Base-by-base conservation (phyloP, 768 basidiomycete species). In the Leccinum rimulosum region DNA sequence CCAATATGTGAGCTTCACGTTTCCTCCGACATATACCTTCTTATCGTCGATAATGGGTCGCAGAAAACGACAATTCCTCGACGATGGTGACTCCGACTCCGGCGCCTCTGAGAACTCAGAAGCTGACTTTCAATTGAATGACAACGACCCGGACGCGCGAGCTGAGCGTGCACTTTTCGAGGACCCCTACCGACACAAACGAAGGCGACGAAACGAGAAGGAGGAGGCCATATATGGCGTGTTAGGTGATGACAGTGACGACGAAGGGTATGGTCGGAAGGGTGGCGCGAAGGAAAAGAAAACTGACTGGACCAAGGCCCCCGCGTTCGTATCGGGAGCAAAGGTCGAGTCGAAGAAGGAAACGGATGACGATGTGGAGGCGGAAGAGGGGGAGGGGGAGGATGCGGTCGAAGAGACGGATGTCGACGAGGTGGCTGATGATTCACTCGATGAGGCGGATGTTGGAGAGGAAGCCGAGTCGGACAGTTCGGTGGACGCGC, bases 221-320 rank as follows among this genome's bases (percentile, higher is more conserved):
- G 89, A 93, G 56, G 86, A 87, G 60, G 85, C 85, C 1, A 73
- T 85, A n/a, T 91, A 91, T 66, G 91, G 91, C 4, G 76, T 89
- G 0, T 92, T 90, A 73, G 88, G 76, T 2, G 84, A 85, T 5
- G 84, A 89, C 55, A 87, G 85, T 62, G 88, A 89, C 25, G 83
- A 86, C 22, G 89, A 88, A 53, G 78, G 73, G 27, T 66, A 66
- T 50, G 65, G 62, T 52, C 64, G 59, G 43, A 69, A 68, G 56
- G 63, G 64, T 48, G 53, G 50, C 8, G 61, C 69, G 47, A 73
- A 63, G 54, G 64, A 68, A 55, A 81, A 78, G 69, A 80, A 77
- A 64, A 81, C 75, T 17, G 83, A 90, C 71, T 91, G 89, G 84
- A 81, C 88, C 27, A 89, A 86, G 75, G 85, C 87, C 3, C 91